These are phyloP conservation scores for Yamadazyma insecticola DNA, from an alignment of 805 yeast genomes.

Conservation along the genomic window DNA sequence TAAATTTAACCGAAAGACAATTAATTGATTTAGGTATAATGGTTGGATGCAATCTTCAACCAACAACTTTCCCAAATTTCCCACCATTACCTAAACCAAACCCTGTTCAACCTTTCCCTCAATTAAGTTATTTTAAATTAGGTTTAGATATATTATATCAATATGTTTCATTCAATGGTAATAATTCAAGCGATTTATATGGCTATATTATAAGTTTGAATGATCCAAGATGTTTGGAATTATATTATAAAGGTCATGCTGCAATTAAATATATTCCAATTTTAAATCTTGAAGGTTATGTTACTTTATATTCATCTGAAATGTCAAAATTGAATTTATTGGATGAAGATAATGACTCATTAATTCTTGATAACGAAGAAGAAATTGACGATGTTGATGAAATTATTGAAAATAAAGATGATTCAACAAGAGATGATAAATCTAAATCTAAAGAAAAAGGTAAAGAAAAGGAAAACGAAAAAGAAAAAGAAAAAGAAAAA, in stretches of 20 bases:
- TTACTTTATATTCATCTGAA: conserved; percentile 50
- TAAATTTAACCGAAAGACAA: conserved; percentile 58
- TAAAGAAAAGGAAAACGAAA: background rate
- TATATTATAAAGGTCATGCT: conserved; percentile 64
- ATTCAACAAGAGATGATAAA: no score
- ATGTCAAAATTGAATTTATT: conserved; percentile 31
- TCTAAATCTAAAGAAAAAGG: conserved; percentile 1
- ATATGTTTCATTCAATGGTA: conserved; percentile 20
- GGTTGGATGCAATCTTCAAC: conserved; percentile 76
- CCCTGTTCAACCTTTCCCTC: conserved; percentile 36
- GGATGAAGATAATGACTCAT: conserved; percentile 13
- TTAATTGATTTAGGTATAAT: conserved; percentile 72
- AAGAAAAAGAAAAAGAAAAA: background rate
- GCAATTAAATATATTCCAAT: conserved; percentile 73
- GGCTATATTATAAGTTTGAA: conserved; percentile 45
- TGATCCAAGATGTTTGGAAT: conserved; percentile 41
- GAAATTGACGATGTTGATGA: conserved; percentile 6
- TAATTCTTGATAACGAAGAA: conserved; percentile 12
- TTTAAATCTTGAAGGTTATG: conserved; percentile 61
- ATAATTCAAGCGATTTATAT: conserved; percentile 27
- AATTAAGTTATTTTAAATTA: conserved; percentile 35
- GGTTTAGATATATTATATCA: conserved; percentile 37
- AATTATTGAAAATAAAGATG: conserved; percentile 1
- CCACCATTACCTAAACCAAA: conserved; percentile 43
- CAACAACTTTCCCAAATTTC: conserved; percentile 51